A percentile compares a stretch with the other conserved stretches of the same genome.
These are phyloP conservation scores for Zalerion maritima DNA, from an alignment of 495 filamentous ascomycete species.

Conservation along the genomic window DNA sequence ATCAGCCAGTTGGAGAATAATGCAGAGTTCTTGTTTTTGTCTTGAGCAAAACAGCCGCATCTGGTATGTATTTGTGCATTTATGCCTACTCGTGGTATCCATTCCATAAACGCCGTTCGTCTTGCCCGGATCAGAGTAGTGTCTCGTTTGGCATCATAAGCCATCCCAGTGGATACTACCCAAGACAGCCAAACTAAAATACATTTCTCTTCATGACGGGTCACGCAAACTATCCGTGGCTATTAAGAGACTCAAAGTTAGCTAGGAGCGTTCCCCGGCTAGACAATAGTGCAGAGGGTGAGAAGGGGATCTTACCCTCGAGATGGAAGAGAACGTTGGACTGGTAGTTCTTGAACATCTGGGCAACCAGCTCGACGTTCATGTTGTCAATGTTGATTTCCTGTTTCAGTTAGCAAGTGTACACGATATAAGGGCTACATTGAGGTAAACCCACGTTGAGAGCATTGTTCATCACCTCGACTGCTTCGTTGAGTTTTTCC, in stretches of 20 bases:
- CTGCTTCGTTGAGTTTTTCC: constrained; percentile 96
- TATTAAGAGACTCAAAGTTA: constrained; percentile 17
- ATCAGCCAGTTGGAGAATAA: too few species aligned
- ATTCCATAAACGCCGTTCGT: too few species aligned
- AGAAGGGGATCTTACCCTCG: constrained; percentile 49
- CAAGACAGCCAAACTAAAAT: too few species aligned
- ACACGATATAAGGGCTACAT: not conserved
- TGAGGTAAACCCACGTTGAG: constrained; percentile 48
- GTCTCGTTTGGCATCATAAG: too few species aligned
- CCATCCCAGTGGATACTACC: too few species aligned
- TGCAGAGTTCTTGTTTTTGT: too few species aligned
- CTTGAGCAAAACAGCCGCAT: too few species aligned
- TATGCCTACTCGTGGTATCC: too few species aligned
- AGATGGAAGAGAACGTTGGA: constrained; percentile 95
- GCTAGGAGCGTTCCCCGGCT: not conserved
- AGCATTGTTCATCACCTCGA: constrained; percentile 80
- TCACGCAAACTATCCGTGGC: constrained; percentile 79
- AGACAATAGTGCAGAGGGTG: not conserved
- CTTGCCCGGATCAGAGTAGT: too few species aligned
- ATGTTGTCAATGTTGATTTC: constrained; percentile 98
- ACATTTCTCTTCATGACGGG: constrained; percentile 36
- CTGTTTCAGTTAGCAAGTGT: constrained; percentile 26
- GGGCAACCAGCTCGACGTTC: constrained; percentile 93
- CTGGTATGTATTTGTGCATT: too few species aligned
- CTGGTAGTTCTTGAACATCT: constrained; percentile 99